Evolutionary conservation across 192 early-diverging fungal species (phyloP).

Genomic region (Phlyctochytrium arcticum): DNA sequence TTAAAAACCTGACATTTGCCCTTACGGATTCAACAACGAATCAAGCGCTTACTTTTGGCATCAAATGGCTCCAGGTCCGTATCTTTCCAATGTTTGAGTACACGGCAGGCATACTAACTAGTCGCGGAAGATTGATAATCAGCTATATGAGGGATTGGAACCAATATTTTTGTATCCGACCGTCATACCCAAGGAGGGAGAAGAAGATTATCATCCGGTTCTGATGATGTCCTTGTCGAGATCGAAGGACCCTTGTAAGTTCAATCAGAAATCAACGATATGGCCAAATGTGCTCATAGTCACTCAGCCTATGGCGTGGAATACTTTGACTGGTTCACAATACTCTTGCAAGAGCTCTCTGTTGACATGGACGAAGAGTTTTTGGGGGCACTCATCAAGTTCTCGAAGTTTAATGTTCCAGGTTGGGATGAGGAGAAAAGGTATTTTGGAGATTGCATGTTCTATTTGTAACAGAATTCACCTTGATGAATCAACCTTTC

Average conservation of each 20-base stretch:
- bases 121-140: constrained; percentile 83
- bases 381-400: constrained; percentile 78
- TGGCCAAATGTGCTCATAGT: neutral
- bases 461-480: neutral
- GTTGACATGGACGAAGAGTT: constrained; percentile 94
- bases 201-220: constrained; percentile 64
- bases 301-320: constrained; percentile 84
- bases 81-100: neutral
- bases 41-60: constrained; percentile 69
- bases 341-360: constrained; percentile 89
- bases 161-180: constrained; percentile 96
- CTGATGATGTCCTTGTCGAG: constrained; percentile 61
- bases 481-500: neutral
- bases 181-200: constrained; percentile 68
- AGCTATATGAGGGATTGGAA: constrained; percentile 77
- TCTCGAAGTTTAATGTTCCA: constrained; percentile 71
- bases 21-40: constrained; percentile 78
- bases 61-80: constrained; percentile 81
- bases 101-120: neutral
- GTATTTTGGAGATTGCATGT: constrained; percentile 2
- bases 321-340: constrained; percentile 91
- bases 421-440: constrained; percentile 50
- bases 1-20: constrained; percentile 70
- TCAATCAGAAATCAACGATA: neutral
- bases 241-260: constrained; percentile 81